These are phyloP conservation scores for Pelomyxa schiedti DNA, from an alignment of 78 protist species.

Conservation along the genomic window DNA sequence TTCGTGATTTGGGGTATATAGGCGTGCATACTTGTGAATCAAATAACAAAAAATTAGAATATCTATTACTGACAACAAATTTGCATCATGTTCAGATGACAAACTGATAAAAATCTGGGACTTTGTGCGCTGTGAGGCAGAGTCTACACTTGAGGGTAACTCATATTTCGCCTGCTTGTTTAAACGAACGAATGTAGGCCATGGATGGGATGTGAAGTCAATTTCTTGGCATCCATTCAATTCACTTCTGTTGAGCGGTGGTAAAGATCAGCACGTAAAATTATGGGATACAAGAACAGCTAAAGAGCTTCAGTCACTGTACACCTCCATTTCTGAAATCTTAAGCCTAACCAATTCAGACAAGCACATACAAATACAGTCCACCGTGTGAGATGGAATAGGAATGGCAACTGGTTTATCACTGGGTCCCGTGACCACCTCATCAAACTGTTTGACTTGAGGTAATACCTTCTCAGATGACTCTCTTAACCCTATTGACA, in stretches of 20 bases:
- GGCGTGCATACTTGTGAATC: not conserved
- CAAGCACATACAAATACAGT: constrained; percentile 70
- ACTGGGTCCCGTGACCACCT: constrained; percentile 63
- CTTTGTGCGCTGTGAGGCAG: constrained; percentile 52
- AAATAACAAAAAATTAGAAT: not conserved
- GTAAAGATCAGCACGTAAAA: constrained; percentile 64
- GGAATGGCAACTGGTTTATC: constrained; percentile 76
- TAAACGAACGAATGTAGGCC: constrained; percentile 64
- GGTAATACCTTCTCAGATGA: too few relatives aligned
- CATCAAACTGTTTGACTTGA: constrained; percentile 71
- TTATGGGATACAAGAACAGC: constrained; percentile 86
- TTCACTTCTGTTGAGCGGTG: constrained; percentile 69
- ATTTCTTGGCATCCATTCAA: constrained; percentile 83
- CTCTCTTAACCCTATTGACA: too few relatives aligned
- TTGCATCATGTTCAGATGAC: constrained; percentile 80
- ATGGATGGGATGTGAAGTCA: constrained; percentile 82
- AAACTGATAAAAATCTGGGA: constrained; percentile 63
- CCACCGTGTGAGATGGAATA: constrained; percentile 43
- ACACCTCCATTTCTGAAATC: not conserved
- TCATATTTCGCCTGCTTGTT: not conserved
- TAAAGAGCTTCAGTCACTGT: too few relatives aligned
- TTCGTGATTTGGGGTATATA: constrained; percentile 2
- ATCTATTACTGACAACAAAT: constrained; percentile 56
- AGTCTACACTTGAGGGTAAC: constrained; percentile 10
- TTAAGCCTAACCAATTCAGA: not conserved